Conservation (phyloP, 345 rosid genomes). For the Euphorbia peplus region DNA sequence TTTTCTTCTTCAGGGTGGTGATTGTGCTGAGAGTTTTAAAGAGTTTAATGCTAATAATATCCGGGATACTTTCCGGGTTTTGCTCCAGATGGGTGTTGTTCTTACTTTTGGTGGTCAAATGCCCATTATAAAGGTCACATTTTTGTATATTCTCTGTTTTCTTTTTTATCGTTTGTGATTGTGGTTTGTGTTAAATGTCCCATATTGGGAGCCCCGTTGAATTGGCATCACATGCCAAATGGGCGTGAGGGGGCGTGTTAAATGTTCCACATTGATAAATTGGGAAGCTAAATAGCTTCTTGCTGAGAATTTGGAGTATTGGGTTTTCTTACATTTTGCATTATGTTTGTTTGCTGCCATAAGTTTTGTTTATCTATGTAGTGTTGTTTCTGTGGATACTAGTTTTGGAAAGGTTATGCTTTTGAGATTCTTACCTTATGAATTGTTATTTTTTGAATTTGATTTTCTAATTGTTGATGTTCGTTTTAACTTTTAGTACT, state of each 20-base stretch:
- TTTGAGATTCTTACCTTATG: neutral
- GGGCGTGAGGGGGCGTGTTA: too few relatives aligned
- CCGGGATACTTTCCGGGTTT: constrained; percentile 58
- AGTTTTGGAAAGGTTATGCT: neutral
- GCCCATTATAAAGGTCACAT: constrained; percentile 44
- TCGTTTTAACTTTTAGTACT: neutral
- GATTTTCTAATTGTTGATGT: neutral
- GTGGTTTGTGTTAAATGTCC: too few relatives aligned
- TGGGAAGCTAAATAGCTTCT: too few relatives aligned
- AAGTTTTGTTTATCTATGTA: neutral
- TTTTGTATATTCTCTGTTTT: neutral
- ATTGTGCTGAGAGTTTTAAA: constrained; percentile 67
- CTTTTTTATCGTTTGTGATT: too few relatives aligned
- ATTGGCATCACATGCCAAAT: too few relatives aligned
- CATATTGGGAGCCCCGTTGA: too few relatives aligned
- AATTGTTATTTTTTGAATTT: neutral
- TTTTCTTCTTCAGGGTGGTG: constrained; percentile 64
- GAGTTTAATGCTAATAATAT: constrained; percentile 55
- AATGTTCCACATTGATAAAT: too few relatives aligned
- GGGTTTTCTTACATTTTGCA: too few relatives aligned
- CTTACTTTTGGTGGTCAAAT: constrained; percentile 66
- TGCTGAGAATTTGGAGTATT: too few relatives aligned
- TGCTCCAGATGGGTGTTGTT: constrained; percentile 67
- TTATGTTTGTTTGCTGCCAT: neutral
- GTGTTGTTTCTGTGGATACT: neutral